Evolutionary conservation across 1,139 yeast genomes (phyloP).

Genomic region (Sugiyamaella pinicola): DNA sequence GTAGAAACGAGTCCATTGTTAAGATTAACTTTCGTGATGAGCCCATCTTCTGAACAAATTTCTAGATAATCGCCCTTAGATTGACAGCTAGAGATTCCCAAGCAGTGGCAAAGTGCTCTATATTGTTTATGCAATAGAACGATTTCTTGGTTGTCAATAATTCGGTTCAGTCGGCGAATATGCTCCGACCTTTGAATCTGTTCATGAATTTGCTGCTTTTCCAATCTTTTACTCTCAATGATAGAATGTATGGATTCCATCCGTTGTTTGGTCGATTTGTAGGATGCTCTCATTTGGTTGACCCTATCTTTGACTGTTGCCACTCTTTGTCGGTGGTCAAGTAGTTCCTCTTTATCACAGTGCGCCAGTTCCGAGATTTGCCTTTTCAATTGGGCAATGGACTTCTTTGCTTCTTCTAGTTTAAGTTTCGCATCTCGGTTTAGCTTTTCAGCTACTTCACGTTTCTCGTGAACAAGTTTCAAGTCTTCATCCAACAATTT

Average conservation of each 20-base stretch:
- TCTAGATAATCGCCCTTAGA: neutral
- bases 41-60: conserved; percentile 13
- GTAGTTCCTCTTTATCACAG: conserved; percentile 25
- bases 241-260: conserved; percentile 17
- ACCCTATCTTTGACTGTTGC: conserved; percentile 17
- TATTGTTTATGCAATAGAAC: conserved; percentile 15
- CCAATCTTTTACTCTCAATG: conserved; percentile 19
- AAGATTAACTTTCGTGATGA: conserved; percentile 14
- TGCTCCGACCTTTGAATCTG: conserved; percentile 25
- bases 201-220: conserved; percentile 22
- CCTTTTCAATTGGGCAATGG: conserved; percentile 37
- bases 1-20: neutral
- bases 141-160: conserved; percentile 23
- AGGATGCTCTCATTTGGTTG: neutral
- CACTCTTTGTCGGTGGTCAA: conserved; percentile 19
- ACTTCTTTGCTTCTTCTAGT: conserved; percentile 37
- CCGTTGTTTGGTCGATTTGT: conserved; percentile 9
- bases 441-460: conserved; percentile 40
- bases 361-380: conserved; percentile 27
- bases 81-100: conserved; percentile 13
- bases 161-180: conserved; percentile 20
- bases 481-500: conserved; percentile 32
- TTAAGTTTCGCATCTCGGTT: conserved; percentile 36
- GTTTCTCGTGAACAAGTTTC: conserved; percentile 24
- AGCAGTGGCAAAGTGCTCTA: conserved; percentile 13